Evolutionary conservation across 2,329 filamentous ascomycete genomes (phyloP).

Genomic region (Aschersonia sp.): DNA sequence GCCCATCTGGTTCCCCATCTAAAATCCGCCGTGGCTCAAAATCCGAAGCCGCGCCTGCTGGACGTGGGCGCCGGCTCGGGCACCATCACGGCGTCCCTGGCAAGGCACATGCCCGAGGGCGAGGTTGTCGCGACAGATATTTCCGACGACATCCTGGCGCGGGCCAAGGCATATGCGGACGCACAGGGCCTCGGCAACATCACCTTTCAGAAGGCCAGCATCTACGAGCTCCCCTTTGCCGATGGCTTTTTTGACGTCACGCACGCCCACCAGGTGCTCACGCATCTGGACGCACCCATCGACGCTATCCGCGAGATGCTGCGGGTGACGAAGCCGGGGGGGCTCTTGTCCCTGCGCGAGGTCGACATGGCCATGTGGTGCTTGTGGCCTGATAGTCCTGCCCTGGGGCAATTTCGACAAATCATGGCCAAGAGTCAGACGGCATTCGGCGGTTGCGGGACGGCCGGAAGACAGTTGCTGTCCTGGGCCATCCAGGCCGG

Average conservation of each 20-base stretch:
- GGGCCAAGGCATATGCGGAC: constrained; percentile 11
- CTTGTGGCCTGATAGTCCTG: constrained; percentile 13
- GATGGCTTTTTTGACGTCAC: constrained; percentile 27
- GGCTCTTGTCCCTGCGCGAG: constrained; percentile 22
- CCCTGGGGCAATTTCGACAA: constrained; percentile 11
- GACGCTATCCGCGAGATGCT: constrained; percentile 24
- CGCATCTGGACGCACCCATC: constrained; percentile 20
- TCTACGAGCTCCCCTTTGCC: constrained; percentile 20
- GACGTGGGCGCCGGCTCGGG: constrained; percentile 35
- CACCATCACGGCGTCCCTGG: constrained; percentile 29
- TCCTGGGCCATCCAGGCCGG: constrained; percentile 13
- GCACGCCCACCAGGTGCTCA: constrained; percentile 26
- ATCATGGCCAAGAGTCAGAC: constrained; percentile 7
- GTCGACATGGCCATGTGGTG: constrained; percentile 15
- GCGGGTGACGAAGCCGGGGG: constrained; percentile 26
- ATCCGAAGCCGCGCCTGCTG: constrained; percentile 23
- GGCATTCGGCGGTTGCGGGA: constrained; percentile 12
- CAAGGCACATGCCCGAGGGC: constrained; percentile 23
- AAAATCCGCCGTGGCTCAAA: constrained; percentile 6
- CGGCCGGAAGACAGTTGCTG: constrained; percentile 13
- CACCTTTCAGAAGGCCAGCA: constrained; percentile 12
- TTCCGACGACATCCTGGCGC: constrained; percentile 15
- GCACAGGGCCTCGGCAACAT: constrained; percentile 12
- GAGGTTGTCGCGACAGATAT: constrained; percentile 17
- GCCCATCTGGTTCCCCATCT: constrained; percentile 27